A percentile compares a stretch with the other conserved stretches of the same genome.
These are phyloP conservation scores for Nicotiana otophora DNA, from an alignment of 257 asterid species.

Conservation along the genomic window DNA sequence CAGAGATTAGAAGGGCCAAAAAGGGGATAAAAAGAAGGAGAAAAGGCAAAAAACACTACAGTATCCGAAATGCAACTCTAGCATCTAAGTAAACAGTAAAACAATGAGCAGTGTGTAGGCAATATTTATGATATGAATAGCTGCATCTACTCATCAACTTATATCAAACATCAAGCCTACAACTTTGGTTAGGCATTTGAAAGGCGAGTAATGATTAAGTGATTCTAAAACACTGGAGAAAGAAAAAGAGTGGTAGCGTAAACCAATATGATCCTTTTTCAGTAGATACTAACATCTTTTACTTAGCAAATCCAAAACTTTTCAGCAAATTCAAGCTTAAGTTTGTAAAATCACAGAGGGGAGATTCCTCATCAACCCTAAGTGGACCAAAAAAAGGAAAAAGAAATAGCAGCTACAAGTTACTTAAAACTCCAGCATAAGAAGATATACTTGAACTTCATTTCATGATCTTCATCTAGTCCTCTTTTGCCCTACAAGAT, in stretches of 20 bases:
- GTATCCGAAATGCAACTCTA: background rate
- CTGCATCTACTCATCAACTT: background rate
- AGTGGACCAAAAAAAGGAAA: background rate
- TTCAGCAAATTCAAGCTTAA: background rate
- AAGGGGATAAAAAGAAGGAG: background rate
- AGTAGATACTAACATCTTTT: background rate
- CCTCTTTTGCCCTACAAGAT: conserved; percentile 62
- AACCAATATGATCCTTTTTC: background rate
- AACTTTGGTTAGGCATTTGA: background rate
- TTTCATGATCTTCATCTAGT: conserved; percentile 57
- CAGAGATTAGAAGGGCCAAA: background rate
- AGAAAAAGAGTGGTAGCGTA: background rate
- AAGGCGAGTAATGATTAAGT: background rate
- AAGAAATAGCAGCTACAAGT: background rate
- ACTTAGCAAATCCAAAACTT: background rate
- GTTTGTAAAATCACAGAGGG: background rate
- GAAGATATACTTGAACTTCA: conserved; percentile 37
- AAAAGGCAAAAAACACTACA: background rate
- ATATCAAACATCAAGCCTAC: background rate
- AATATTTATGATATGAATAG: background rate
- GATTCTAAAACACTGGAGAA: background rate
- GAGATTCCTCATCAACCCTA: background rate
- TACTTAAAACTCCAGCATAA: conserved; percentile 7
- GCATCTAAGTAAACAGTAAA: background rate
- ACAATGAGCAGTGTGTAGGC: background rate